phyloP scores from a whole-genome alignment of 2,329 filamentous ascomycete species.

The Achaetomium macrosporum region DNA sequence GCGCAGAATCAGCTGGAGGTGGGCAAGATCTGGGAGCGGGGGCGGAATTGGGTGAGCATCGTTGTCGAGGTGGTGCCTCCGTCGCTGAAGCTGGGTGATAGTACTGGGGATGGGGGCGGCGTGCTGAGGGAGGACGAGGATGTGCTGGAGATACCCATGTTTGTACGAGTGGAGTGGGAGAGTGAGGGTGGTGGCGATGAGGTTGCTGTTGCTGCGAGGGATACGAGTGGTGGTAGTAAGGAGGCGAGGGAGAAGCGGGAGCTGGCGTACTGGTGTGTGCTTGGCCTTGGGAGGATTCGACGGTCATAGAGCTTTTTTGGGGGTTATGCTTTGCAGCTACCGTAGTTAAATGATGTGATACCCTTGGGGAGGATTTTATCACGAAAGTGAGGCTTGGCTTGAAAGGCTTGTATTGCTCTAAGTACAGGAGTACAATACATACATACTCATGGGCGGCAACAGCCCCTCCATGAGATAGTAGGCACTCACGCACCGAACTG shows the following conservation, averaged over 20 bases:
- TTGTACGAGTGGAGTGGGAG: constrained; percentile 90
- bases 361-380: background rate
- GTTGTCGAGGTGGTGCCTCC: constrained; percentile 82
- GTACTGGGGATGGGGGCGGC: background rate
- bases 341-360: constrained; percentile 1
- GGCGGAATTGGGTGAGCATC: constrained; percentile 90
- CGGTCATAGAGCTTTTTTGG: constrained; percentile 28
- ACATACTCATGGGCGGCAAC: background rate
- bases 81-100: constrained; percentile 40
- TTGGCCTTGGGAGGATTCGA: constrained; percentile 78
- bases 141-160: constrained; percentile 79
- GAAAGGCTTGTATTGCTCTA: too few species aligned
- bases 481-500: constrained; percentile 51
- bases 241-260: constrained; percentile 70
- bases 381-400: too few species aligned
- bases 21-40: constrained; percentile 93
- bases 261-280: constrained; percentile 90
- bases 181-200: constrained; percentile 58
- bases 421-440: background rate
- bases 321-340: background rate
- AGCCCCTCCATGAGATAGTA: background rate
- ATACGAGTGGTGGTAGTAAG: constrained; percentile 40
- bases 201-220: constrained; percentile 46
- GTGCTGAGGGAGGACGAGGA: too few species aligned
- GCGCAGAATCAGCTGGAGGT: constrained; percentile 64